Percentiles rank a stretch among this genome's conserved stretches.
phyloP scores from a whole-genome alignment of 768 basidiomycete genomes.

The Podaxis rugospora region DNA sequence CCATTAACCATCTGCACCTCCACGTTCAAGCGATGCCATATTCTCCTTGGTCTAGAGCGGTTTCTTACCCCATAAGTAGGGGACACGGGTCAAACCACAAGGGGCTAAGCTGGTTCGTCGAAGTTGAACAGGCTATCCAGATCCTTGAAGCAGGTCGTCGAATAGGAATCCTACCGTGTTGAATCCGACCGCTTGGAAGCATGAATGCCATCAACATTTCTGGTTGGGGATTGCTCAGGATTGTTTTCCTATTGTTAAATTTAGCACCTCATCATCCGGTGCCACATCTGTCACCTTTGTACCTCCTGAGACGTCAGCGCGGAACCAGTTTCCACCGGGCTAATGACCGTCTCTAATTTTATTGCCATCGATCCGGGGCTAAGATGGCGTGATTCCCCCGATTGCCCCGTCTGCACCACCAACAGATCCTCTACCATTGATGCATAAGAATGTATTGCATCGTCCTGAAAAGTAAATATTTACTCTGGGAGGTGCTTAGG shows the following conservation, averaged over 20 bases:
- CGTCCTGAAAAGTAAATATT: too few relatives aligned
- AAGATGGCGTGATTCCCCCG: neutral
- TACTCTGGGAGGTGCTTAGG: too few relatives aligned
- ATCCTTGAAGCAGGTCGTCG: slow-evolving; percentile 52
- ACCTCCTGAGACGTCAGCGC: neutral
- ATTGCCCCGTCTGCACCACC: neutral
- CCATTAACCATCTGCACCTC: slow-evolving; percentile 68
- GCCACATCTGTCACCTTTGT: neutral
- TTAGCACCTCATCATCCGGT: neutral
- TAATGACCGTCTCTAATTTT: neutral
- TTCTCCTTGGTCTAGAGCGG: slow-evolving; percentile 27
- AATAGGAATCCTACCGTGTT: slow-evolving; percentile 50
- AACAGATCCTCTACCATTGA: too few relatives aligned
- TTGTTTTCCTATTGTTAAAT: neutral
- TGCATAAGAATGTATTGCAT: too few relatives aligned
- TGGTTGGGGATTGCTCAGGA: neutral
- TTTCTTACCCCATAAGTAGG: slow-evolving; percentile 45
- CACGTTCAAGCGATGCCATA: slow-evolving; percentile 73
- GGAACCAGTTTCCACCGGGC: neutral
- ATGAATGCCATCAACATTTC: neutral
- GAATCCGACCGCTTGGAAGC: slow-evolving; percentile 14
- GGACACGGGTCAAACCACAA: slow-evolving; percentile 44
- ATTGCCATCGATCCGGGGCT: neutral
- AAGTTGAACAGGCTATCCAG: slow-evolving; percentile 52
- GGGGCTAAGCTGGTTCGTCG: slow-evolving; percentile 71